phyloP scores from a whole-genome alignment of 139 green algal species.

The Penium margaritaceum region DNA sequence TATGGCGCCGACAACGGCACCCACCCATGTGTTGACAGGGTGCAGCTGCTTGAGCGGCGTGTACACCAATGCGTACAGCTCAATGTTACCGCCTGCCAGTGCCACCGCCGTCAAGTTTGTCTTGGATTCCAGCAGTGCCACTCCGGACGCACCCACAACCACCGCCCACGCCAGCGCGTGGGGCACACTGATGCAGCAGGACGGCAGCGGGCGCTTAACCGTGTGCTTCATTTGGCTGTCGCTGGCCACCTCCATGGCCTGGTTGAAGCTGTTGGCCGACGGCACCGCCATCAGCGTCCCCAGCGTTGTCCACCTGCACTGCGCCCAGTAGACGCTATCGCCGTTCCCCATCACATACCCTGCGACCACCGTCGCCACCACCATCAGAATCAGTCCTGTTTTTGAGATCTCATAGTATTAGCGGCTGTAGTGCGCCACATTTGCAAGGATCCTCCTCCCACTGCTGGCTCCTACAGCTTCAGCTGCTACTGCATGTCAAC shows the following conservation, averaged over 20 bases:
- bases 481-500: too few relatives aligned
- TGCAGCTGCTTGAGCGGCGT: slow-evolving; percentile 90
- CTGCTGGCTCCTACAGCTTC: too few relatives aligned
- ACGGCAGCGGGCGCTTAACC: slow-evolving; percentile 76
- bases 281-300: slow-evolving; percentile 79
- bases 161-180: slow-evolving; percentile 78
- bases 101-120: slow-evolving; percentile 59
- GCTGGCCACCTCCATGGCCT: slow-evolving; percentile 51
- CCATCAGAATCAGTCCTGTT: too few relatives aligned
- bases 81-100: slow-evolving; percentile 88
- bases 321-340: slow-evolving; percentile 62
- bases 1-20: slow-evolving; percentile 89
- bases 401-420: too few relatives aligned
- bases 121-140: too few relatives aligned
- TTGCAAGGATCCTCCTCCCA: too few relatives aligned
- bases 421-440: too few relatives aligned
- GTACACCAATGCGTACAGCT: slow-evolving; percentile 88
- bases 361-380: slow-evolving; percentile 73
- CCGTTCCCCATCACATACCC: slow-evolving; percentile 75
- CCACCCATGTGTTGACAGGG: slow-evolving; percentile 85
- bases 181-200: slow-evolving; percentile 57
- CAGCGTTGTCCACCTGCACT: slow-evolving; percentile 69
- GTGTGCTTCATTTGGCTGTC: slow-evolving; percentile 66
- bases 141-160: slow-evolving; percentile 57
- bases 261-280: slow-evolving; percentile 91